Evolutionary conservation across 495 filamentous ascomycete genomes (phyloP), one percentile per base, ranked within the genome.

Genomic region (Penicillium fimorum): DNA sequence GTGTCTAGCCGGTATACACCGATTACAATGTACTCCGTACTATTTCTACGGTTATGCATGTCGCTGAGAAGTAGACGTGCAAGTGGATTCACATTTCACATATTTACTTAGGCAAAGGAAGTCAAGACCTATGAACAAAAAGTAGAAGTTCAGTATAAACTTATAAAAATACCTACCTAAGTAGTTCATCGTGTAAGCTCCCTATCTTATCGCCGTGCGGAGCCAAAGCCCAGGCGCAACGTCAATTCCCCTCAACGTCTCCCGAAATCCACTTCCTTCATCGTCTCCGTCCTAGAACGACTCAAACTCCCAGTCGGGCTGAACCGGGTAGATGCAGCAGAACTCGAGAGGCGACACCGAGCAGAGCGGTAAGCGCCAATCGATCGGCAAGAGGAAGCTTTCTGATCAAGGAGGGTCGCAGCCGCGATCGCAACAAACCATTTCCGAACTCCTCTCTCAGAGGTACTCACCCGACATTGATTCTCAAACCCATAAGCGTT

Each of bases 281-380:
- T 67, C 25, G 10, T 63, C 35, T 27, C 24, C 22, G 18, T 18
- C 47, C 30, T 20, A 38, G 51, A 51, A 58, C n/a, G 51, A 30
- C 22, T 53, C 48, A 46, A 50, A 47, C 29, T 37, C 45, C 42
- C 30, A 17, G 27, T 64, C 63, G 69, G 69, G 69, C 62, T 59
- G 59, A 70, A 71, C 69, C 72, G 72, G 72, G 72, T 79, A 73
- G 72, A 79, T 79, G 76, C 74, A 72, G 71, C 71, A 72, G 63
- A 70, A 69, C 54, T 63, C 72, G 55, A 74, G 64, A 64, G 69
- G 64, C 67, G 66, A 73, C 61, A 69, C 68, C 69, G 75, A 76
- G 59, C 68, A 70, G 68, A 76, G 72, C 72, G 74, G 75, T 69
- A 79, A 79, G 70, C 74, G 74, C 67, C 76, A 76, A 63, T 71